Percentiles rank a stretch among this genome's conserved stretches.
These are phyloP conservation scores for Cadophora malorum DNA, from an alignment of 2,329 filamentous ascomycete genomes.

Conservation along the genomic window DNA sequence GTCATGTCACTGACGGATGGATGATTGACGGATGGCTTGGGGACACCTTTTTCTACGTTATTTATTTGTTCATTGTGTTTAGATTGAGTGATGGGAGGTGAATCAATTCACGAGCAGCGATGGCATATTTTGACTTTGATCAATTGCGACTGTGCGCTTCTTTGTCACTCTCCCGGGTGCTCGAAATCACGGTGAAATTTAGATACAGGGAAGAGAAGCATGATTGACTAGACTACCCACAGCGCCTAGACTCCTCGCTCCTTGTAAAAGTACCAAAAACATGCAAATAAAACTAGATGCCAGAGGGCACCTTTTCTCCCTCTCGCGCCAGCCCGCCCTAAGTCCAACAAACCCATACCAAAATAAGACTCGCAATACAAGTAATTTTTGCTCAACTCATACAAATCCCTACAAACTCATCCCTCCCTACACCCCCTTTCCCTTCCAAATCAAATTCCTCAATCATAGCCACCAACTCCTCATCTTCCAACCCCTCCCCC, in stretches of 20 bases:
- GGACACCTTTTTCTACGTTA: conserved; percentile 21
- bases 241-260: conserved; percentile 22
- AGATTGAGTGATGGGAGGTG: conserved; percentile 34
- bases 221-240: neutral
- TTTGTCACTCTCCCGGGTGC: no score
- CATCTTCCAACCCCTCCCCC: conserved; percentile 90
- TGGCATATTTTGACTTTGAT: conserved; percentile 24
- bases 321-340: neutral
- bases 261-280: conserved; percentile 7
- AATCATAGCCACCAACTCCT: conserved; percentile 94
- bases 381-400: conserved; percentile 41
- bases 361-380: neutral
- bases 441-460: conserved; percentile 97
- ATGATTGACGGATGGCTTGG: conserved; percentile 27
- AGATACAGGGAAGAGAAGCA: neutral
- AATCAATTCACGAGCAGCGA: conserved; percentile 35
- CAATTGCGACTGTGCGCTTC: neutral
- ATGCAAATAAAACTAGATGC: conserved; percentile 1
- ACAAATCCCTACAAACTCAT: conserved; percentile 62
- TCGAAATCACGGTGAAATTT: no score
- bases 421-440: conserved; percentile 77
- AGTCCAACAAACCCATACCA: neutral
- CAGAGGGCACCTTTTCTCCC: neutral
- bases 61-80: conserved; percentile 30
- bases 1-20: conserved; percentile 25